A percentile compares a stretch with the other conserved stretches of the same genome.
Evolutionary conservation across 2,329 filamentous ascomycete genomes (phyloP).

Genomic region (Talaromyces sp.): DNA sequence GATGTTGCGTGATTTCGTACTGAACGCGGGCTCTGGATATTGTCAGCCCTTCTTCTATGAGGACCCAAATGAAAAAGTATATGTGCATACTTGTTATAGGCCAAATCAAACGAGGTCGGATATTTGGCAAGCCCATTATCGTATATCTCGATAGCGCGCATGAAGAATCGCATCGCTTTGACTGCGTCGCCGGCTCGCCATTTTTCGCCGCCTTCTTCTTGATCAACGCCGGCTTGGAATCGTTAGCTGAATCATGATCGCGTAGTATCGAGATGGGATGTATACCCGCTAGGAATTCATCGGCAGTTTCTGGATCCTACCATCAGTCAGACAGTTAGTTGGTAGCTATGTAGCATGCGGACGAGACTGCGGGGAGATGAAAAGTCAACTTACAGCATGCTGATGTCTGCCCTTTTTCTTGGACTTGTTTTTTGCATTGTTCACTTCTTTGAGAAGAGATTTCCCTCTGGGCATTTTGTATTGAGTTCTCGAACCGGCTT

Average conservation of each 20-base stretch:
- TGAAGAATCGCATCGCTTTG: slow-evolving; percentile 58
- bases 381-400: slow-evolving; percentile 33
- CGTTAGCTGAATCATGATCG: not conserved
- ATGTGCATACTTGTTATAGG: slow-evolving; percentile 66
- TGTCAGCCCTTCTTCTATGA: not conserved
- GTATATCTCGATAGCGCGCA: slow-evolving; percentile 64
- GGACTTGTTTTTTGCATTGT: slow-evolving; percentile 39
- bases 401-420: slow-evolving; percentile 22
- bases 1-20: slow-evolving; percentile 66
- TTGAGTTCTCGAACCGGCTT: not conserved
- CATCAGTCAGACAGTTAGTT: not conserved
- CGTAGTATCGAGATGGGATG: not conserved
- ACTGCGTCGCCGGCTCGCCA: slow-evolving; percentile 67
- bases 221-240: slow-evolving; percentile 56
- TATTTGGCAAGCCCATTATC: slow-evolving; percentile 59
- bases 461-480: slow-evolving; percentile 40
- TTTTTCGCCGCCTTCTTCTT: slow-evolving; percentile 70
- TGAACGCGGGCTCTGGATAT: slow-evolving; percentile 57
- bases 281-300: slow-evolving; percentile 63
- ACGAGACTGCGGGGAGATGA: not conserved
- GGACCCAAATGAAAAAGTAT: not conserved
- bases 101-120: slow-evolving; percentile 63
- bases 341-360: too few species aligned
- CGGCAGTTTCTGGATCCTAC: slow-evolving; percentile 57
- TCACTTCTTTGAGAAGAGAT: slow-evolving; percentile 40